Evolutionary conservation across 495 filamentous ascomycete genomes (phyloP).

Genomic region (Terfezia claveryi): DNA sequence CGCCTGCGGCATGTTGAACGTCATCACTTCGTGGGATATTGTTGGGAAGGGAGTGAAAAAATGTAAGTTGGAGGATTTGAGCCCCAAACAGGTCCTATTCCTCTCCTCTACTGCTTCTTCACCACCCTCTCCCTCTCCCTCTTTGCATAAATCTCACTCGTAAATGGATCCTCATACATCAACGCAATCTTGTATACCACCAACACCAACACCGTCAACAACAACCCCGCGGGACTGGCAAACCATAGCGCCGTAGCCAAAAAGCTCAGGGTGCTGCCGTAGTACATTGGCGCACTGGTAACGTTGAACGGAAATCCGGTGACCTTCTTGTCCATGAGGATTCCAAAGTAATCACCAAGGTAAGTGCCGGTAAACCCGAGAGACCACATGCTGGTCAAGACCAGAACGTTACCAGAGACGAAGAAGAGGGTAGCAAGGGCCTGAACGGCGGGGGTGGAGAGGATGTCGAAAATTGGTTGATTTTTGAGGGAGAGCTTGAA

Average conservation of each 20-base stretch:
- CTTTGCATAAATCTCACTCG: conserved; percentile 80
- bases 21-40: no score
- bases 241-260: conserved; percentile 70
- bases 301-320: conserved; percentile 92
- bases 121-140: conserved; percentile 39
- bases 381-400: conserved; percentile 70
- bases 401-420: conserved; percentile 56
- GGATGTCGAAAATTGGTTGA: conserved; percentile 51
- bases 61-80: neutral
- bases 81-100: neutral
- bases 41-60: neutral
- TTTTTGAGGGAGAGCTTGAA: conserved; percentile 36
- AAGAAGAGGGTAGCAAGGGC: conserved; percentile 46
- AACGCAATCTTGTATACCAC: conserved; percentile 64
- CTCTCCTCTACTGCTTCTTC: conserved; percentile 17
- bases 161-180: conserved; percentile 93
- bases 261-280: conserved; percentile 80
- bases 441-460: conserved; percentile 30
- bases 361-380: conserved; percentile 95
- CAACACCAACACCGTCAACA: conserved; percentile 54
- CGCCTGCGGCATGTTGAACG: no score
- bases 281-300: conserved; percentile 87
- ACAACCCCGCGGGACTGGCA: conserved; percentile 69
- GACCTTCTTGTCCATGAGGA: conserved; percentile 84
- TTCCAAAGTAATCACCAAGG: conserved; percentile 89